Evolutionary conservation across 805 yeast genomes (phyloP), one percentile per base, ranked within the genome.

Genomic region (Metschnikowia dekortorum): DNA sequence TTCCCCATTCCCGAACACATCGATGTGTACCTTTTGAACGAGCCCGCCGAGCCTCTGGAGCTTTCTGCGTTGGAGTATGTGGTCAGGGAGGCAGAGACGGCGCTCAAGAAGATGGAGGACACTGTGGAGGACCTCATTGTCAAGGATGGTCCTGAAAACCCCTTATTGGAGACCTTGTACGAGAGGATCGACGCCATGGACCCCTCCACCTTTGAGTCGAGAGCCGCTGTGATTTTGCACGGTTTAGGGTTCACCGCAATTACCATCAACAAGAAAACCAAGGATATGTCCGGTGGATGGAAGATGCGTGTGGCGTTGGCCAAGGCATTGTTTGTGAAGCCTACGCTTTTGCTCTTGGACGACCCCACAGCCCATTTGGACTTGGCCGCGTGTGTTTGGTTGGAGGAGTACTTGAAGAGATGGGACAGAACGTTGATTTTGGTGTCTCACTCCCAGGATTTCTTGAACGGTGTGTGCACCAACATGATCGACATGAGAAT

Each of bases 261-360:
- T 59, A 92, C 98, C 50, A 92, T 94, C 65, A 79, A 81, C 68
- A 94, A 94, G 81, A 86, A 85, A 75, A 94, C 99, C 64, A 91
- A 89, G 74, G 98, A 94, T 68, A 94, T 94, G 99, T 89, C 97
- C 67, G 99, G 99, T 82, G 99, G 99, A 70, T 94, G 99, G 99
- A 90, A 90, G 79, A 94, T 94, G 99, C 89, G 99, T 77, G 99
- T 94, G 55, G 98, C 99, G 41, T 79, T 94, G 55, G 96, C 97
- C 53, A 94, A 94, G 75, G 99, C 99, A 31, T 80, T 94, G 62
- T 94, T 94, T 78, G 98, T 94, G 60, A 92, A 94, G 79, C 99
- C 99, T 67, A 91, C 98, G 46, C 75, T 94, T 61, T 78, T 94
- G 66, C 76, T 94, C 62, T 83, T 94, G 70, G 99, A 94, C 78